A percentile compares a stretch with the other conserved stretches of the same genome.
Conservation (phyloP, 371 early-diverging fungal genomes). For the Vavraia culicis region DNA sequence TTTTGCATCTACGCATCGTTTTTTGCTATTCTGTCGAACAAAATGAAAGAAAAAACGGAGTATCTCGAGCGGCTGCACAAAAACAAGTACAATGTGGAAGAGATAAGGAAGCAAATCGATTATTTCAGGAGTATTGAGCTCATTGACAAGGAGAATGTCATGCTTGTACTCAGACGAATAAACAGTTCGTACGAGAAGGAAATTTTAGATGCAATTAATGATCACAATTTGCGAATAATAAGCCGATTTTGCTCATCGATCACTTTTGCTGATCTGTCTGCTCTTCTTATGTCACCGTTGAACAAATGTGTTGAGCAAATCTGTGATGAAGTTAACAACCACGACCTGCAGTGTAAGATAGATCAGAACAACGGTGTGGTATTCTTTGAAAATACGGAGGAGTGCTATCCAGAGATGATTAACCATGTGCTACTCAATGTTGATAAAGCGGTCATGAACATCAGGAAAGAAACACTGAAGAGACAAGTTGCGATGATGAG, state of each 20-base stretch:
- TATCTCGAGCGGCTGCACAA: no score
- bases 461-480: no score
- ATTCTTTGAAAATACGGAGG: slow-evolving; percentile 8
- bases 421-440: slow-evolving; percentile 22
- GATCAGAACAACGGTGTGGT: slow-evolving; percentile 27
- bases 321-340: slow-evolving; percentile 26
- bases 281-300: slow-evolving; percentile 8
- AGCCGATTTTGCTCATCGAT: slow-evolving; percentile 13
- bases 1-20: no score
- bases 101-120: no score
- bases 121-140: slow-evolving; percentile 13
- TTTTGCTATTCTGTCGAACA: no score
- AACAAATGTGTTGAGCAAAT: slow-evolving; percentile 25
- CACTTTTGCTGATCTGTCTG: slow-evolving; percentile 5
- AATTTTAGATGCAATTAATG: slow-evolving; percentile 8
- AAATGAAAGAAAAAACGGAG: no score
- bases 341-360: slow-evolving; percentile 20
- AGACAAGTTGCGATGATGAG: no score
- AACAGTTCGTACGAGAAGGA: slow-evolving; percentile 4
- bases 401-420: slow-evolving; percentile 14
- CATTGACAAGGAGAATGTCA: slow-evolving; percentile 17
- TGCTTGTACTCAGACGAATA: slow-evolving; percentile 15
- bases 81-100: no score
- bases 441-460: no score
- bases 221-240: slow-evolving; percentile 31